A percentile compares a stretch with the other conserved stretches of the same genome.
phyloP scores from a whole-genome alignment of 2,329 filamentous ascomycete species.

The Lachnellula hyalina region DNA sequence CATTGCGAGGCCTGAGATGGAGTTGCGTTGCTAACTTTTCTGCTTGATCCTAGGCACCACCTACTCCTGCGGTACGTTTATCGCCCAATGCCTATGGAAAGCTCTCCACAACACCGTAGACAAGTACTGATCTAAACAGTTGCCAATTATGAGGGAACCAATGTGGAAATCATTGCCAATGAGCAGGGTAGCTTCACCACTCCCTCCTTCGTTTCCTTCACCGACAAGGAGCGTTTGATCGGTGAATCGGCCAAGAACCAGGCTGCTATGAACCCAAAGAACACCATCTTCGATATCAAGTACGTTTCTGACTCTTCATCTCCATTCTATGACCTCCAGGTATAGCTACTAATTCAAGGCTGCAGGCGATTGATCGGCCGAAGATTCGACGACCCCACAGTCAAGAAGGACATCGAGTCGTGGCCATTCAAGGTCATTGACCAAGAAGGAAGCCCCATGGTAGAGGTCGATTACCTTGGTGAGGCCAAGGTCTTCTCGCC shows the following conservation, averaged over 20 bases:
- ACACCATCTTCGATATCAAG: slow-evolving; percentile 99
- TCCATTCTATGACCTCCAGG: background rate
- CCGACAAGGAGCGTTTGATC: slow-evolving; percentile 96
- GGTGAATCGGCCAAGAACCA: slow-evolving; percentile 99
- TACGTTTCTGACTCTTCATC: slow-evolving; percentile 43
- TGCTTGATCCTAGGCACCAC: slow-evolving; percentile 68
- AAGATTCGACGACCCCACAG: slow-evolving; percentile 87
- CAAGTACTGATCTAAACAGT: slow-evolving; percentile 42
- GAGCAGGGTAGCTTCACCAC: slow-evolving; percentile 99
- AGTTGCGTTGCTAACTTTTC: slow-evolving; percentile 23
- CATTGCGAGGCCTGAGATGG: too few relatives aligned
- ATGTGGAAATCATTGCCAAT: slow-evolving; percentile 99
- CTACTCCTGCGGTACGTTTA: slow-evolving; percentile 70
- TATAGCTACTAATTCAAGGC: slow-evolving; percentile 8
- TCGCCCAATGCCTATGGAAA: slow-evolving; percentile 1
- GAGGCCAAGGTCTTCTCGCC: slow-evolving; percentile 95
- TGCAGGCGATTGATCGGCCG: slow-evolving; percentile 92
- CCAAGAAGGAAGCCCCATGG: slow-evolving; percentile 79
- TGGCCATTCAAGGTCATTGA: slow-evolving; percentile 99
- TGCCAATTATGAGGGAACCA: slow-evolving; percentile 98
- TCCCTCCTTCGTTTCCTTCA: slow-evolving; percentile 98
- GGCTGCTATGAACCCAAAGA: slow-evolving; percentile 97
- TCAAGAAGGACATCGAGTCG: slow-evolving; percentile 96
- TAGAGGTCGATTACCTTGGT: slow-evolving; percentile 92
- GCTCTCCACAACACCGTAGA: background rate